Conservation (phyloP, 148 eudicot genomes). For the Pharnaceum exiguum region DNA sequence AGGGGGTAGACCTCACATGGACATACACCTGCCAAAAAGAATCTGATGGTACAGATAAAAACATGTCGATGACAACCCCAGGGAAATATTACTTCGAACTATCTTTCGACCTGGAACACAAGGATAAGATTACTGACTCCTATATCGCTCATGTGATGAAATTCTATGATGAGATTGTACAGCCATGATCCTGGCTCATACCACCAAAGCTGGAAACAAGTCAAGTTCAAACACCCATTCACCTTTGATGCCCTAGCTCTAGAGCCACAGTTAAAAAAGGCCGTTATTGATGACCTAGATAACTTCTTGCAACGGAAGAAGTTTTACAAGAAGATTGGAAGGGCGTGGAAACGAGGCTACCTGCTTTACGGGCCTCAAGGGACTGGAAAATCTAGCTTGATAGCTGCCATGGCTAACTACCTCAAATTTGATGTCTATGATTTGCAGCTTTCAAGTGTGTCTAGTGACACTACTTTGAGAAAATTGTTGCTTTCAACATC, state of each 20-base stretch:
- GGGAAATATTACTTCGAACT: conserved; percentile 15
- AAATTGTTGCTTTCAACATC: conserved; percentile 21
- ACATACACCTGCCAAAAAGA: conserved; percentile 4
- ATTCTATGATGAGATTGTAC: conserved; percentile 16
- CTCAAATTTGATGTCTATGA: conserved; percentile 33
- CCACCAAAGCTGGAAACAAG: conserved; percentile 19
- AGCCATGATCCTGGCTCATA: conserved; percentile 9
- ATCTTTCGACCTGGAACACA: conserved; percentile 13
- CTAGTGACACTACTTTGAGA: conserved; percentile 15
- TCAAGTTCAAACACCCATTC: conserved; percentile 32
- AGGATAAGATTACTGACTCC: conserved; percentile 19
- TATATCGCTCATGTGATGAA: conserved; percentile 24
- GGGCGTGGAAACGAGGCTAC: conserved; percentile 39
- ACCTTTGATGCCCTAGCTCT: conserved; percentile 31
- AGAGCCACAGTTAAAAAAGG: conserved; percentile 23
- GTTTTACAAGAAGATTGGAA: conserved; percentile 27
- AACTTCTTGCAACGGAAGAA: conserved; percentile 27
- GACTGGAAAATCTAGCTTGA: conserved; percentile 38
- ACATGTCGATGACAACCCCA: not conserved
- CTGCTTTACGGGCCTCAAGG: conserved; percentile 40
- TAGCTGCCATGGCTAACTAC: conserved; percentile 41
- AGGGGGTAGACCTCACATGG: conserved; percentile 15
- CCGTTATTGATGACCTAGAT: conserved; percentile 26
- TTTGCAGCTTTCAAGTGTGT: conserved; percentile 26
- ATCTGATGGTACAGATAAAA: too few relatives aligned